phyloP scores from a whole-genome alignment of 441 rosid species.

The Populus trichocarpa region DNA sequence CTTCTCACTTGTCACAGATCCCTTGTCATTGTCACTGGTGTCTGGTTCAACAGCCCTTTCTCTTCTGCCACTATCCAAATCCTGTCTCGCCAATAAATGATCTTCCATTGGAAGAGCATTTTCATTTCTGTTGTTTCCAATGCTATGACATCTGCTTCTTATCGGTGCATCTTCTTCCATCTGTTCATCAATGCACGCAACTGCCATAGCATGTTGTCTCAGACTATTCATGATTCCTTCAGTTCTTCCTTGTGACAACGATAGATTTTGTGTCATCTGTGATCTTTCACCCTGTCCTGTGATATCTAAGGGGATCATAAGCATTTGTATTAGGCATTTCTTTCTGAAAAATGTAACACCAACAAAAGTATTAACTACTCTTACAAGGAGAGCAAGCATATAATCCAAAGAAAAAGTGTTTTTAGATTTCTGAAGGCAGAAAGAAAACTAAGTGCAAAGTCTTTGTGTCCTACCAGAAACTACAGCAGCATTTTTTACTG shows the following conservation, averaged over 20 bases:
- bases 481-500: slow-evolving; percentile 23
- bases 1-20: slow-evolving; percentile 3
- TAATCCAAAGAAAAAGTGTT: not conserved
- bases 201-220: slow-evolving; percentile 31
- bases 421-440: not conserved
- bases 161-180: slow-evolving; percentile 16
- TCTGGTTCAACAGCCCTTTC: slow-evolving; percentile 10
- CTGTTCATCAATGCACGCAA: slow-evolving; percentile 14
- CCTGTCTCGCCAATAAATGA: slow-evolving; percentile 10
- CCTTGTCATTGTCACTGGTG: slow-evolving; percentile 1
- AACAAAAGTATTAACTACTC: not conserved
- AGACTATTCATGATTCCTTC: slow-evolving; percentile 44
- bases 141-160: slow-evolving; percentile 12
- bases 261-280: slow-evolving; percentile 20
- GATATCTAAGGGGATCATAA: slow-evolving; percentile 1
- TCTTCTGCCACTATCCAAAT: slow-evolving; percentile 16
- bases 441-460: not conserved
- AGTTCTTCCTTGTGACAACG: slow-evolving; percentile 34
- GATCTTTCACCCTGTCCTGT: slow-evolving; percentile 36
- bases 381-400: not conserved
- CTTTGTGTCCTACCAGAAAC: slow-evolving; percentile 32
- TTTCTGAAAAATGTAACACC: not conserved
- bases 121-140: slow-evolving; percentile 24
- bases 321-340: not conserved
- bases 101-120: slow-evolving; percentile 9